Conservation (phyloP, 2,329 filamentous ascomycete genomes). For the Colletotrichum echinochloae region DNA sequence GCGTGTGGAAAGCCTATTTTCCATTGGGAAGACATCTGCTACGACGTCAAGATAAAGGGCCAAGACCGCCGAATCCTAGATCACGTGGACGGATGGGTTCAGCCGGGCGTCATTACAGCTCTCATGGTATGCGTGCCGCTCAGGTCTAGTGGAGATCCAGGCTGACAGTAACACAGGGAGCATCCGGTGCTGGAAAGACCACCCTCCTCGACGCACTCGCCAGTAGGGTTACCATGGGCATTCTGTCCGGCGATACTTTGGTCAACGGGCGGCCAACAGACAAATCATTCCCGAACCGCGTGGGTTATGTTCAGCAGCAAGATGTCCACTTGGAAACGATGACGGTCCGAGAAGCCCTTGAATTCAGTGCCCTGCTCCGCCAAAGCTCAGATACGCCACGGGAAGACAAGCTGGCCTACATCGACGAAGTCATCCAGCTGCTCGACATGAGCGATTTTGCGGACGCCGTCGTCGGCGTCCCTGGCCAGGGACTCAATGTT, state of each 20-base stretch:
- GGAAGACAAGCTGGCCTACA: conserved; percentile 46
- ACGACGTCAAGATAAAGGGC: conserved; percentile 71
- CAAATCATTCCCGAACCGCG: conserved; percentile 76
- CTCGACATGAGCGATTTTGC: conserved; percentile 70
- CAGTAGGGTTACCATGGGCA: conserved; percentile 78
- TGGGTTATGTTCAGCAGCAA: conserved; percentile 79
- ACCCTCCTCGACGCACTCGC: conserved; percentile 80
- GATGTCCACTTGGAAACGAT: conserved; percentile 77
- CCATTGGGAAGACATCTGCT: conserved; percentile 78
- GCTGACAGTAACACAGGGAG: conserved; percentile 58
- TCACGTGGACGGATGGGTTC: conserved; percentile 81
- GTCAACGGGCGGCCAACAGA: conserved; percentile 75
- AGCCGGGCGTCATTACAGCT: conserved; percentile 79
- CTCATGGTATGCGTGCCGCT: conserved; percentile 67
- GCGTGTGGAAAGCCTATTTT: conserved; percentile 58
- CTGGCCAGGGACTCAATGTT: conserved; percentile 66
- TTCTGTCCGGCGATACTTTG: conserved; percentile 77
- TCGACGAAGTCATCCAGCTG: conserved; percentile 48
- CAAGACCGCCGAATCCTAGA: conserved; percentile 75
- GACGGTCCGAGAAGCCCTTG: conserved; percentile 75
- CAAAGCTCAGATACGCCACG: conserved; percentile 69
- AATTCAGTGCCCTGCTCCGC: conserved; percentile 75
- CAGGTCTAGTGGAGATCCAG: no score
- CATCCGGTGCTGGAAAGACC: conserved; percentile 81
- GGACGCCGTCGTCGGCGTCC: conserved; percentile 76